Base-by-base conservation (phyloP, 495 filamentous ascomycete genomes). In the Cetradonia linearis region DNA sequence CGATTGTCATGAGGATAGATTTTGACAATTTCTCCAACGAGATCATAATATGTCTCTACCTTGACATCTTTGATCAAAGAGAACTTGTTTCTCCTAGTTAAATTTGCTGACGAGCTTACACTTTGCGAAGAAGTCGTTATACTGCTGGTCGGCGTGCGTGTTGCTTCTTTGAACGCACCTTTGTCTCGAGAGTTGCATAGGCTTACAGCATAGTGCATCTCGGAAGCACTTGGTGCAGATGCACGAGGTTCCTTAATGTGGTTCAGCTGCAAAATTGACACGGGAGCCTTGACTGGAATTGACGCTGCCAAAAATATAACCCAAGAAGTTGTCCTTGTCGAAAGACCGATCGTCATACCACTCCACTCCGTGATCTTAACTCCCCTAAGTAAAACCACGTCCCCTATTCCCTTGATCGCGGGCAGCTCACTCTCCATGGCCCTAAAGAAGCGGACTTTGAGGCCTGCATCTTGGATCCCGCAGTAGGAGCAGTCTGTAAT, bases 11-110 rank as follows among this genome's bases (percentile, higher is more conserved):
- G 72, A 37, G 72, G 77, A 50, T 81, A 85, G 0, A 82, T 77
- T 63, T 82, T 88, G 48, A 89, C 76, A 4, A 96, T 83, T 67
- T 91, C 79, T n/a, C 83, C 89, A 20, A 90, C 70, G 8, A 95
- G 63, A 70, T 96, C 84, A 67, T 79, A 82, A 67, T 84, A 89
- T 2, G 65, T 73, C 33, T 73, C 60, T 9, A 76, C 69, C 46
- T 77, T 60, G 18, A 89, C 70, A 68, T 90, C 83, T 62, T 85
- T 78, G 55, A 96, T 74, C 1, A 86, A 74, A 37, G 74, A 70
- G 63, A 86, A 86, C 58, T 86, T 89, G 4, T 78, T 64, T 47
- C 65, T 38, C 50, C 56, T 31, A 37, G 30, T 49, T 30, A 36
- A 48, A 59, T 13, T 57, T 33, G 25, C 28, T 34, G 52, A 47